Evolutionary conservation across 73 alveolate species (phyloP).

Genomic region (Blepharisma stoltei): DNA sequence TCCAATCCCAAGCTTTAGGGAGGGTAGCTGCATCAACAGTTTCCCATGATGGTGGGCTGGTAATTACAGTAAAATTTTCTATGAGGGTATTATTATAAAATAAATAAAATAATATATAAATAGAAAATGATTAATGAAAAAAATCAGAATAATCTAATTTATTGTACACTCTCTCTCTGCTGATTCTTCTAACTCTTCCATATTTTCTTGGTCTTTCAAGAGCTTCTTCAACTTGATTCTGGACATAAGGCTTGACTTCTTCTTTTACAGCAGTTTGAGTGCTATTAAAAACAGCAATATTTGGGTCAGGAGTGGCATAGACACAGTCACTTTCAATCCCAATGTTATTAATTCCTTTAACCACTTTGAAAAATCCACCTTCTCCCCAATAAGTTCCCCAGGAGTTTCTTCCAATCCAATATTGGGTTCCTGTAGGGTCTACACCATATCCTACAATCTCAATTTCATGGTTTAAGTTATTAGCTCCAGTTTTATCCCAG

Average conservation of each 20-base stretch:
- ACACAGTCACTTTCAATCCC: slow-evolving; percentile 74
- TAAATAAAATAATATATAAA: too few relatives aligned
- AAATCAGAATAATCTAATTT: slow-evolving; percentile 35
- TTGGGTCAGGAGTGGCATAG: slow-evolving; percentile 64
- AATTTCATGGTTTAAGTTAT: slow-evolving; percentile 65
- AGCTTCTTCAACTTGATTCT: neutral
- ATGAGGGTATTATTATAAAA: too few relatives aligned
- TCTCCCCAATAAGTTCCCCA: slow-evolving; percentile 96
- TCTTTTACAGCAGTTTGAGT: slow-evolving; percentile 40
- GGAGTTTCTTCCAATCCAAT: slow-evolving; percentile 92
- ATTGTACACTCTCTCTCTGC: neutral
- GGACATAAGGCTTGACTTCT: slow-evolving; percentile 19
- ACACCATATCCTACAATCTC: slow-evolving; percentile 92
- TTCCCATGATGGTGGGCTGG: slow-evolving; percentile 52
- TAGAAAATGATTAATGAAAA: slow-evolving; percentile 35
- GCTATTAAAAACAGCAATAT: neutral
- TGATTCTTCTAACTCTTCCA: neutral
- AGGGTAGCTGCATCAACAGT: slow-evolving; percentile 40
- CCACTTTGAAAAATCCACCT: slow-evolving; percentile 70
- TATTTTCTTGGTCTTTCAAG: neutral
- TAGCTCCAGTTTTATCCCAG: slow-evolving; percentile 54
- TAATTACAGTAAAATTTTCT: too few relatives aligned
- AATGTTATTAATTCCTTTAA: slow-evolving; percentile 78
- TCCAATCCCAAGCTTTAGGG: slow-evolving; percentile 68
- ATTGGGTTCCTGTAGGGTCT: slow-evolving; percentile 65